phyloP scores from a whole-genome alignment of 805 yeast species.

The Saturnispora serradocipensis region DNA sequence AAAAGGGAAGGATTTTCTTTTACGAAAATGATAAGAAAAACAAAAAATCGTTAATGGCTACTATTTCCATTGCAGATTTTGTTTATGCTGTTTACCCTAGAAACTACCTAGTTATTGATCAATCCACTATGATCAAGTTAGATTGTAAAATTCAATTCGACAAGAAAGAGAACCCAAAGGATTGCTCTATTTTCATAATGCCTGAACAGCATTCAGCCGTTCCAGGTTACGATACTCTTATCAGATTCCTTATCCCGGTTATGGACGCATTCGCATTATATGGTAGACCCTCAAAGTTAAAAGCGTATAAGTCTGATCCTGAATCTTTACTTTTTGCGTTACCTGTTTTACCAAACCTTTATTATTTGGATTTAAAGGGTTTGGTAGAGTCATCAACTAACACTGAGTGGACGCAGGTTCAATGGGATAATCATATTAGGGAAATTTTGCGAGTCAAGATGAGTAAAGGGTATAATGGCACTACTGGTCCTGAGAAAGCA shows the following conservation, averaged over 20 bases:
- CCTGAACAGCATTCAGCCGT: constrained; percentile 80
- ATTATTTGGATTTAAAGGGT: constrained; percentile 62
- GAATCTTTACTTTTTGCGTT: constrained; percentile 67
- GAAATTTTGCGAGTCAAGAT: constrained; percentile 46
- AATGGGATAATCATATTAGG: constrained; percentile 53
- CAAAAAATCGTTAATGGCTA: constrained; percentile 74
- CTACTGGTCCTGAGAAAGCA: constrained; percentile 61
- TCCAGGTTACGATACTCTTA: constrained; percentile 74
- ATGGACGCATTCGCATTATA: constrained; percentile 70
- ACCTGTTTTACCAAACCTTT: constrained; percentile 71
- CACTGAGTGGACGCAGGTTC: constrained; percentile 43
- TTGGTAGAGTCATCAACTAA: constrained; percentile 28
- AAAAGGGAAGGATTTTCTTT: constrained; percentile 64
- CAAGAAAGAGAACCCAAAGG: constrained; percentile 40
- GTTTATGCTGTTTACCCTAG: constrained; percentile 92
- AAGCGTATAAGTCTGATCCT: constrained; percentile 61
- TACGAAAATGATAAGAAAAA: constrained; percentile 71
- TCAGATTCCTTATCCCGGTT: constrained; percentile 66
- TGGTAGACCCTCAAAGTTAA: constrained; percentile 71
- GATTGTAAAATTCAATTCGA: constrained; percentile 72
- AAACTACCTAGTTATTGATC: constrained; percentile 69
- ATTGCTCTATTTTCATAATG: constrained; percentile 66
- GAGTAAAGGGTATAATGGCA: constrained; percentile 59
- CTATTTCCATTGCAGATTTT: constrained; percentile 56
- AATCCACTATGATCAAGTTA: constrained; percentile 77